Evolutionary conservation across 768 basidiomycete genomes (phyloP).

Genomic region (Trametopsis cervina): DNA sequence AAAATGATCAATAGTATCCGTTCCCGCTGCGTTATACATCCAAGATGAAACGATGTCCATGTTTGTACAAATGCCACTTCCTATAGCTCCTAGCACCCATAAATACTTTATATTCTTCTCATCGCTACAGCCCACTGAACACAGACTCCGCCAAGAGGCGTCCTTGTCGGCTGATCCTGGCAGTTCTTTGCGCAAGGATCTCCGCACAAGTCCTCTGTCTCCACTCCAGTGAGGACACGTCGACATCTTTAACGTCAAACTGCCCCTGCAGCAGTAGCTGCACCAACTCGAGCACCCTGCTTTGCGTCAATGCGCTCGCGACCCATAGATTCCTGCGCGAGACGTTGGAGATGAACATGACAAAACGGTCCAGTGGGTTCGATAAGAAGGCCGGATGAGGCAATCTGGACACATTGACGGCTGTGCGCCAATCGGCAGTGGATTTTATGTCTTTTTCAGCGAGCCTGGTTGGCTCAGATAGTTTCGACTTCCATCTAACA

Average conservation of each 20-base stretch:
- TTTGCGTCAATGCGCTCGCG: background rate
- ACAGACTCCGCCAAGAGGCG: no score
- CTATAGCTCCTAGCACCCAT: no score
- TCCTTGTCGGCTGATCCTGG: background rate
- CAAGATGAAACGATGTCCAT: no score
- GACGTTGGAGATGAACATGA: conserved; percentile 6
- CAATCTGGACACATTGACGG: background rate
- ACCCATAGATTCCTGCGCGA: background rate
- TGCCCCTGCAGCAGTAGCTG: background rate
- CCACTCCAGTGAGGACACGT: background rate
- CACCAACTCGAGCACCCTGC: background rate
- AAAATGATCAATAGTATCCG: no score
- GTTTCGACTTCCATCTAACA: no score
- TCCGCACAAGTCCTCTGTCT: background rate
- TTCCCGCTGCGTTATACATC: no score
- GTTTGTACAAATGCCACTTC: no score
- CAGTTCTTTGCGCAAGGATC: background rate
- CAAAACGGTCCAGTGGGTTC: conserved; percentile 7
- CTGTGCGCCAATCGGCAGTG: no score
- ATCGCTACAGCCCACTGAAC: no score
- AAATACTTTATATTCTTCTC: no score
- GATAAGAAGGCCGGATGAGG: background rate
- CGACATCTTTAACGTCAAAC: background rate
- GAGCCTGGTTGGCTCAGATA: no score
- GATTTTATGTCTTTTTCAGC: no score